These are phyloP conservation scores for Pugionium cornutum DNA, from an alignment of 345 rosid genomes.

Conservation along the genomic window DNA sequence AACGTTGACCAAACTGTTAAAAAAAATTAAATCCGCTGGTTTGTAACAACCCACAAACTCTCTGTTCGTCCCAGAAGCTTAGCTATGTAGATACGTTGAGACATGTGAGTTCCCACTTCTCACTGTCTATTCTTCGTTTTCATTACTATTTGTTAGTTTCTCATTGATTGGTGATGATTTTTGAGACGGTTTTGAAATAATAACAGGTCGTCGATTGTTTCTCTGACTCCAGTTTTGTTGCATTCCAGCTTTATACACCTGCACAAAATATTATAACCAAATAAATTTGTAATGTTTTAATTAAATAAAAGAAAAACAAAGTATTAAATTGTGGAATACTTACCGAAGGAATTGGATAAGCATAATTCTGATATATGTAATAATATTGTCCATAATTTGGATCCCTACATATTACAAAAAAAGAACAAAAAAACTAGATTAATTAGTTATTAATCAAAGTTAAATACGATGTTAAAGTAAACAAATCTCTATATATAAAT, in stretches of 20 bases:
- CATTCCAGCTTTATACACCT: background rate
- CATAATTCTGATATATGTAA: background rate
- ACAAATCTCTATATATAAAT: background rate
- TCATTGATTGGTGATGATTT: too few relatives aligned
- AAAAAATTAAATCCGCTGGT: too few relatives aligned
- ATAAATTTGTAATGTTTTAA: background rate
- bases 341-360: background rate
- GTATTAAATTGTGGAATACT: background rate
- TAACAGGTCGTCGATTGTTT: background rate
- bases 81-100: too few relatives aligned
- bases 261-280: slow-evolving; percentile 3
- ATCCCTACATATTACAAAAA: slow-evolving; percentile 9
- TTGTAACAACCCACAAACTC: too few relatives aligned
- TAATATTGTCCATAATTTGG: background rate
- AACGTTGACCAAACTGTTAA: too few relatives aligned
- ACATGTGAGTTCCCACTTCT: too few relatives aligned
- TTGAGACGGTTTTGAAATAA: background rate
- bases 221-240: background rate
- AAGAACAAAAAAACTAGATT: too few relatives aligned
- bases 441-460: background rate
- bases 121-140: too few relatives aligned
- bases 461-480: background rate
- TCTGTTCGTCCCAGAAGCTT: too few relatives aligned
- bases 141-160: too few relatives aligned
- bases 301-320: background rate